Percentiles rank a stretch among this genome's conserved stretches.
phyloP scores from a whole-genome alignment of 169 alveolate species.

The Eimeria acervulina region DNA sequence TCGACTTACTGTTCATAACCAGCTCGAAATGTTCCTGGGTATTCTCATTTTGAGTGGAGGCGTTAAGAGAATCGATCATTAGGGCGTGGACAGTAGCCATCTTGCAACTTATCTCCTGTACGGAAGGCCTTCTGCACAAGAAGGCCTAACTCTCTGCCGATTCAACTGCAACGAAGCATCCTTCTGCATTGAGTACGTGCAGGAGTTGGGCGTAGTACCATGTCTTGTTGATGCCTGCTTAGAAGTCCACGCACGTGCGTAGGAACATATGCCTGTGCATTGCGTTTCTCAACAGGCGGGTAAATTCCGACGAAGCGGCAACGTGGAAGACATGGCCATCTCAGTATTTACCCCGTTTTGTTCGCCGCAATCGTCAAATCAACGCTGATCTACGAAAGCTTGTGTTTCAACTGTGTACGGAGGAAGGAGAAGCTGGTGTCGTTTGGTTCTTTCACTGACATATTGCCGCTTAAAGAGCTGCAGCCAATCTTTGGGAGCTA shows the following conservation, averaged over 20 bases:
- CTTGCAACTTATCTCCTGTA: neutral
- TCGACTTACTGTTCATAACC: no score
- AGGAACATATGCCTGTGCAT: neutral
- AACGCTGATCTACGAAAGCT: neutral
- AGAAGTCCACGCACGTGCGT: neutral
- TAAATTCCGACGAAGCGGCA: neutral
- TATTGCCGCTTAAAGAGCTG: neutral
- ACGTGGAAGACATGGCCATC: neutral
- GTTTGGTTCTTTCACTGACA: neutral
- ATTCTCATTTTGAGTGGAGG: neutral
- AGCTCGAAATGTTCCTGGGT: neutral
- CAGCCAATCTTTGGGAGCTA: neutral
- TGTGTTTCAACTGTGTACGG: neutral
- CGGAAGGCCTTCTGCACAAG: no score
- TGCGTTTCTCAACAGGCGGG: neutral
- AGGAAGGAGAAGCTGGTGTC: neutral
- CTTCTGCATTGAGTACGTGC: no score
- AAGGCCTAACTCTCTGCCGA: no score
- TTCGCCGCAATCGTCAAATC: neutral
- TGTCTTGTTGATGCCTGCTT: no score
- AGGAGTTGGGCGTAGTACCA: no score
- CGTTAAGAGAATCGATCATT: neutral
- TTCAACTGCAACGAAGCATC: no score
- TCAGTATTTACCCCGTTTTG: neutral
- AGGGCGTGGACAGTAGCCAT: neutral